Base-by-base conservation (phyloP, 2,329 filamentous ascomycete species). In the Parafenestella ontariensis region DNA sequence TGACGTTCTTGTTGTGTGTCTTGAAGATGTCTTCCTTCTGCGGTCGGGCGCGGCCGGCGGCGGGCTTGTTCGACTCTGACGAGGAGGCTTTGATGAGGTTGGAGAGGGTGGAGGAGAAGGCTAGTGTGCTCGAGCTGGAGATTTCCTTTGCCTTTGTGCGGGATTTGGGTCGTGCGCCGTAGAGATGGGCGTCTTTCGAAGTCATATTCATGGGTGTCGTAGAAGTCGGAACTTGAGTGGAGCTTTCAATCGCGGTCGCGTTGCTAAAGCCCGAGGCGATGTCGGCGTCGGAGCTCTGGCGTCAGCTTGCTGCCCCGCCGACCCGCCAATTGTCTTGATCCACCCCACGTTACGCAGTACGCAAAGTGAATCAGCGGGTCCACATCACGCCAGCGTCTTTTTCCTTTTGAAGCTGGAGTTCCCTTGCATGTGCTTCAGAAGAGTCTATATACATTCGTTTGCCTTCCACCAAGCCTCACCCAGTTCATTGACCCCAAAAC, bases 101-200 rank as follows among this genome's bases (percentile, higher is more conserved):
- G 65, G 90, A 89, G 59, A 98, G 86, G 62, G 95, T 90, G 10
- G 91, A 91, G n/a, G 90, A 87, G 79, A 99, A 98, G 71, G 92
- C 87, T 49, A 96, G 85, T 40, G 86, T 87, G 17, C 87, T 89
- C 17, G 92, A 85, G 17, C 87, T 86, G 18, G 83, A 82, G 52
- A 91, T 85, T 68, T 89, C 87, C 69, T 87, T 88, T 70, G 84
- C 84, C 66, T 79, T 76, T 28, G 61, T 54, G 51, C 65, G 64
- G 72, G 72, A 56, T 75, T 92, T 94, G 10, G 85, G 80, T 33
- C 87, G 85, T 47, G 89, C 84, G 69, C 92, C 92, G 76, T 97
- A 97, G 13, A 97, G 85, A 59, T 87, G 79, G 8, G 85, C 82
- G 62, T 92, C 87, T 74, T 79, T 78, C 33, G 64, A 64, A n/a